Conservation (phyloP, 805 yeast species). For the Starmerella geochares region DNA sequence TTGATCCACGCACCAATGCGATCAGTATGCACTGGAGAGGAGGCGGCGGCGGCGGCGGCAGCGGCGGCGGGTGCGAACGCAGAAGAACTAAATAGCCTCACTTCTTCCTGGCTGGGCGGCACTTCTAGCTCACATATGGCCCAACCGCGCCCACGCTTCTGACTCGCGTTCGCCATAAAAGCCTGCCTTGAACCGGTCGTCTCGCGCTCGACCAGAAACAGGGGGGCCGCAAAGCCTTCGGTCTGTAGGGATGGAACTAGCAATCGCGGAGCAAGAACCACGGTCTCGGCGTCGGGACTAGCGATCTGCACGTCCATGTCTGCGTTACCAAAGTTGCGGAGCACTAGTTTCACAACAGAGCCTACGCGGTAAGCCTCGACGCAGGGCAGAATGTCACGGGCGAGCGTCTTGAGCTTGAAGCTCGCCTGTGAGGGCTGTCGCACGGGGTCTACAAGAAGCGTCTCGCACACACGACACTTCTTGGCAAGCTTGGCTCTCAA, state of each 20-base stretch:
- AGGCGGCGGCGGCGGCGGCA: background rate
- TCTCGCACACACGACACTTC: slow-evolving; percentile 30
- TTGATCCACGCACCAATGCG: slow-evolving; percentile 8
- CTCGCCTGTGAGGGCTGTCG: slow-evolving; percentile 22
- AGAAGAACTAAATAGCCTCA: background rate
- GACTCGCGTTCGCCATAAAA: slow-evolving; percentile 23
- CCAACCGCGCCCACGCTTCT: slow-evolving; percentile 29
- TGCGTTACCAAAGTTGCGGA: slow-evolving; percentile 22
- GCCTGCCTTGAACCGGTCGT: slow-evolving; percentile 26
- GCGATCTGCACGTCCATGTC: slow-evolving; percentile 14
- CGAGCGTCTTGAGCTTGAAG: slow-evolving; percentile 24
- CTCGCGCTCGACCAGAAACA: slow-evolving; percentile 24
- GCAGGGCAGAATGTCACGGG: slow-evolving; percentile 26
- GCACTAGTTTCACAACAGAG: slow-evolving; percentile 14
- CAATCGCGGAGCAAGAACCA: slow-evolving; percentile 15
- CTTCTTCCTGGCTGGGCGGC: background rate
- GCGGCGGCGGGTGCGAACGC: background rate
- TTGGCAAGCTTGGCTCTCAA: slow-evolving; percentile 28
- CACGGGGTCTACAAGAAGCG: slow-evolving; percentile 31
- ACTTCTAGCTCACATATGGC: slow-evolving; percentile 15
- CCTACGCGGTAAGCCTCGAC: slow-evolving; percentile 8
- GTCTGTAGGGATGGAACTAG: slow-evolving; percentile 24
- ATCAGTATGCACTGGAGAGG: background rate
- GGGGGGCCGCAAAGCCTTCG: slow-evolving; percentile 24
- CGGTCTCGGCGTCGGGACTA: slow-evolving; percentile 14